Evolutionary conservation across 176 grass and related monocot genomes (phyloP), one percentile per base, ranked within the genome.

Genomic region (Pharus latifolius): DNA sequence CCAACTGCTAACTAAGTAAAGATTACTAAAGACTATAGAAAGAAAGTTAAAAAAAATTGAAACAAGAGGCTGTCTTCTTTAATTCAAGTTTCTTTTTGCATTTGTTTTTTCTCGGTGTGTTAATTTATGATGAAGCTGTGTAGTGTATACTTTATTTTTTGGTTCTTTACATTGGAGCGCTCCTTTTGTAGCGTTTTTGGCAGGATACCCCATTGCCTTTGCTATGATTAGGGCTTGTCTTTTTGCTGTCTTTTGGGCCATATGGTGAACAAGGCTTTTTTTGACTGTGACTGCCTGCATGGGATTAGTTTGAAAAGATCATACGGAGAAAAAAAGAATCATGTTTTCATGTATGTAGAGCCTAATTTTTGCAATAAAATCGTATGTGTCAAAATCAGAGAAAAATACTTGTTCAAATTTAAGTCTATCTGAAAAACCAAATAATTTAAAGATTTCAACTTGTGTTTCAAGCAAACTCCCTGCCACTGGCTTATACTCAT

Each of bases 181-280:
- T 82, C 65, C 90, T 94, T 89, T 94, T 86, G 66, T 86, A 57
- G 59, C 40, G 49, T 51, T 65, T 81, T 73, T 81, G 57, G 78
- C 74, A 85, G 76, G 47, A 69, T 49, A 73, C 67, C n/a, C 82
- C 78, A 56, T 67, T 80, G 47, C 65, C 82, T 89, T 86, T 85
- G 72, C 27, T 33, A 89, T 94, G 78, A 94, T 94, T 81, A 80
- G 70, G 49, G 47, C 29, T 85, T 82, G 82, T 86, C 82, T 78
- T 69, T 73, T 72, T 80, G 76, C 74, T 66, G 65, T 83, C 84
- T 83, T 82, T 69, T 62, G 81, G 78, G 62, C 62, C 63, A 66
- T 78, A 34, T 60, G 62, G 56, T 67, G 74, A 60, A 74, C 82
- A 80, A 45, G 66, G 51, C 51, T 72, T 54, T 69, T 89, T 76